Evolutionary conservation across 495 filamentous ascomycete species (phyloP).

Genomic region (Mycothermus thermophilus): DNA sequence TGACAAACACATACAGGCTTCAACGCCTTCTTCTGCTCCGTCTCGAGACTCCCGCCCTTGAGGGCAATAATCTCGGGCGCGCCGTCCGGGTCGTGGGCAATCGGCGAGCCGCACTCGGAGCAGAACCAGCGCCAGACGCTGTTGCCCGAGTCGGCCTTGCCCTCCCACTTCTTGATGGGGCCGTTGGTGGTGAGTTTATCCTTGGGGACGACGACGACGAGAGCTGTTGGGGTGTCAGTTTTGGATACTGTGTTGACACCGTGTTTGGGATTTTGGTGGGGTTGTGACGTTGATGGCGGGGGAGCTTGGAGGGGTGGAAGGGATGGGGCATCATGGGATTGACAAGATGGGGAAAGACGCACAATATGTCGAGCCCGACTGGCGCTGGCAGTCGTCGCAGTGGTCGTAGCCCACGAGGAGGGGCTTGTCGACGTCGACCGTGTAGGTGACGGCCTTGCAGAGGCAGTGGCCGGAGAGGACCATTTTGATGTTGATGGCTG

Average conservation of each 20-base stretch:
- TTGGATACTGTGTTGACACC: neutral
- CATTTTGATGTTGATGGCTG: constrained; percentile 36
- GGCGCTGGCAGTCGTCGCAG: constrained; percentile 61
- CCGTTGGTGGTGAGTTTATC: constrained; percentile 45
- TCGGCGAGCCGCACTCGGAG: constrained; percentile 52
- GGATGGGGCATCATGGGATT: neutral
- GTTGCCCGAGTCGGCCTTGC: constrained; percentile 41
- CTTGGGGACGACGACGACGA: constrained; percentile 52
- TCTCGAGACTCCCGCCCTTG: constrained; percentile 50
- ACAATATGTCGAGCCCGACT: constrained; percentile 57
- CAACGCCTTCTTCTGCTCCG: constrained; percentile 50
- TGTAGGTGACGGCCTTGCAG: constrained; percentile 55
- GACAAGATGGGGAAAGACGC: constrained; percentile 7
- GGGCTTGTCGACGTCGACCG: constrained; percentile 39
- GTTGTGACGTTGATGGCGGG: neutral
- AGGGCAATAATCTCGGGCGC: constrained; percentile 54
- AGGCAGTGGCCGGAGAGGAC: constrained; percentile 55
- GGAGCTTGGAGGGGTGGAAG: neutral
- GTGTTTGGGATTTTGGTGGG: neutral
- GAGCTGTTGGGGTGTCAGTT: constrained; percentile 27
- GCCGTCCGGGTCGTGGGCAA: constrained; percentile 54
- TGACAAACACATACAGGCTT: constrained; percentile 41
- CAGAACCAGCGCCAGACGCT: constrained; percentile 55
- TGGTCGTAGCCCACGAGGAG: constrained; percentile 50
- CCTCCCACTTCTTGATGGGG: constrained; percentile 46